Percentiles rank a stretch among this genome's conserved stretches.
Evolutionary conservation across 2,329 filamentous ascomycete species (phyloP).

Genomic region (Hymenoscyphus salicellus): DNA sequence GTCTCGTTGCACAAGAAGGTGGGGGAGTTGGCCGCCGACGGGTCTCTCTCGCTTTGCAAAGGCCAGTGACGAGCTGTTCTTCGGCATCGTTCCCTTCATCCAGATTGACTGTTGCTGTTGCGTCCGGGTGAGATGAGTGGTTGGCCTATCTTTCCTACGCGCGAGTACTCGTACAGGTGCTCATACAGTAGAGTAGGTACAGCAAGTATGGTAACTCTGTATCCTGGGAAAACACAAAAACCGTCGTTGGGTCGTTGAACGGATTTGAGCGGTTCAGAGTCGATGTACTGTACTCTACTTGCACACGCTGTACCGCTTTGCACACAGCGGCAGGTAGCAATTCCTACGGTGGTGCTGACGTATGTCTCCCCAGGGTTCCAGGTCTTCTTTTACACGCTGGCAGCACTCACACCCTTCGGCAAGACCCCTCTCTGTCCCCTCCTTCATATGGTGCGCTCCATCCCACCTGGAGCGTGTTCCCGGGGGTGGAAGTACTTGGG

Average conservation of each 20-base stretch:
- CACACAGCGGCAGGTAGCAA: neutral
- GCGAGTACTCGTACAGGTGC: neutral
- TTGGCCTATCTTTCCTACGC: neutral
- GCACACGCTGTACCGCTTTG: neutral
- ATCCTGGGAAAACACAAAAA: neutral
- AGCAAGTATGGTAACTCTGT: neutral
- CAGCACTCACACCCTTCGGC: neutral
- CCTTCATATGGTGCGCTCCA: neutral
- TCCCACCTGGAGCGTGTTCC: neutral
- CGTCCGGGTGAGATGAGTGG: neutral
- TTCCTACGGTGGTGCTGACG: conserved; percentile 1
- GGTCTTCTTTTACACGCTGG: neutral
- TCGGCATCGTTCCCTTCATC: conserved; percentile 7
- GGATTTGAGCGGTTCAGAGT: neutral
- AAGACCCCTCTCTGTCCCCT: neutral
- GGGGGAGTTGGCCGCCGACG: neutral
- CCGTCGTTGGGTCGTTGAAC: neutral
- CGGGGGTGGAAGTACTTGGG: neutral
- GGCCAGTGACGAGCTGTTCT: neutral
- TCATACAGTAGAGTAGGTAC: too few species aligned
- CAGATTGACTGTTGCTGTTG: neutral
- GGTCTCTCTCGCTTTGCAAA: neutral
- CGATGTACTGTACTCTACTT: neutral
- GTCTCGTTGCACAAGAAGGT: neutral
- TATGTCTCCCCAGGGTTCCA: neutral